Evolutionary conservation across 2,329 filamentous ascomycete genomes (phyloP).

Genomic region (Xylaria sp.): DNA sequence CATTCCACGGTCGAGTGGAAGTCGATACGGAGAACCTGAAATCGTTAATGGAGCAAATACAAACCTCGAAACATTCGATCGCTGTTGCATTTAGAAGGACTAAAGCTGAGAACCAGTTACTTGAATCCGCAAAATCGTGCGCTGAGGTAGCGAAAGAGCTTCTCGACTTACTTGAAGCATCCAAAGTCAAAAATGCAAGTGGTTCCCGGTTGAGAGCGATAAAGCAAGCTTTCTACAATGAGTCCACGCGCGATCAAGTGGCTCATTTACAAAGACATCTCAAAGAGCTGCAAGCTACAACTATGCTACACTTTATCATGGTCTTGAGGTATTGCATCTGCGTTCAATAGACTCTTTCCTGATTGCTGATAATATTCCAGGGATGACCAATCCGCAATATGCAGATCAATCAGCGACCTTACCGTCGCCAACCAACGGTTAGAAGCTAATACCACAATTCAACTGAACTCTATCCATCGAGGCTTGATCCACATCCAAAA

Average conservation of each 20-base stretch:
- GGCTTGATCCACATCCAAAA: not conserved
- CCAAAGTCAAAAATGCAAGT: not conserved
- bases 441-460: not conserved
- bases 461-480: slow-evolving; percentile 1
- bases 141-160: not conserved
- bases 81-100: not conserved
- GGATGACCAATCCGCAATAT: not conserved
- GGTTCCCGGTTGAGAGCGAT: not conserved
- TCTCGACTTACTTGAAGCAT: not conserved
- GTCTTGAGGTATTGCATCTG: not conserved
- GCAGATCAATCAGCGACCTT: not conserved
- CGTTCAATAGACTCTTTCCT: not conserved
- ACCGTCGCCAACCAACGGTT: not conserved
- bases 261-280: not conserved
- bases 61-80: not conserved
- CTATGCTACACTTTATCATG: not conserved
- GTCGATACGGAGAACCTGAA: not conserved
- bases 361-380: not conserved
- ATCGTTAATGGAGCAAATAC: not conserved
- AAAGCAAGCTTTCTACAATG: not conserved
- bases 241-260: not conserved
- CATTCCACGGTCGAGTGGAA: not conserved
- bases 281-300: not conserved
- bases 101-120: slow-evolving; percentile 3
- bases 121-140: not conserved